phyloP scores from a whole-genome alignment of 108 stramenopile species.

The Asterionellopsis glacialis region DNA sequence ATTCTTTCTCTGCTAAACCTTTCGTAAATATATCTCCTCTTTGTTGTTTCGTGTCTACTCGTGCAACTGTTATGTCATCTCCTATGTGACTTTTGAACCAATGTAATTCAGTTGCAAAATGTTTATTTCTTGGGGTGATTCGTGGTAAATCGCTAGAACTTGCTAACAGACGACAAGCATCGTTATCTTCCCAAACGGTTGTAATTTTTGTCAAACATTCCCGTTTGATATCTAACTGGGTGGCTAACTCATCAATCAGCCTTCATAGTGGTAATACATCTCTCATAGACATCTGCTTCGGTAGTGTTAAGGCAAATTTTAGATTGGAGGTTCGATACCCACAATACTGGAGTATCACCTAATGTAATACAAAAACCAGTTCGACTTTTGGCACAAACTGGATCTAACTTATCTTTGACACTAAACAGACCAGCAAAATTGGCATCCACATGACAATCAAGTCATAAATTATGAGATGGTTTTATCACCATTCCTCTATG shows the following conservation, averaged over 20 bases:
- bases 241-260: too few relatives aligned
- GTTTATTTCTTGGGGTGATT: slow-evolving; percentile 39
- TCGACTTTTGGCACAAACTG: slow-evolving; percentile 8
- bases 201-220: too few relatives aligned
- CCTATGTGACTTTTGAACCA: slow-evolving; percentile 38
- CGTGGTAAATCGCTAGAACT: slow-evolving; percentile 13
- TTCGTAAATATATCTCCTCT: slow-evolving; percentile 18
- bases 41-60: slow-evolving; percentile 17
- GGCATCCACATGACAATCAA: slow-evolving; percentile 29
- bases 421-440: slow-evolving; percentile 26
- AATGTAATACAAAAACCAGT: slow-evolving; percentile 15
- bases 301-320: slow-evolving; percentile 24
- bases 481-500: slow-evolving; percentile 19
- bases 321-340: slow-evolving; percentile 21
- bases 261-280: too few relatives aligned
- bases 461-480: slow-evolving; percentile 3
- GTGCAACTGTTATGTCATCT: not conserved
- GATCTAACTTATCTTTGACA: slow-evolving; percentile 3
- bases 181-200: slow-evolving; percentile 46
- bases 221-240: too few relatives aligned
- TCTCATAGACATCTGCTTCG: too few relatives aligned
- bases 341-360: slow-evolving; percentile 15
- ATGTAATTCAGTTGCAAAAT: slow-evolving; percentile 47
- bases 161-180: slow-evolving; percentile 26
- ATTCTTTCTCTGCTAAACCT: not conserved